Percentiles rank a stretch among this genome's conserved stretches.
phyloP scores from a whole-genome alignment of 768 basidiomycete species.

The Sistotremastrum suecicum region DNA sequence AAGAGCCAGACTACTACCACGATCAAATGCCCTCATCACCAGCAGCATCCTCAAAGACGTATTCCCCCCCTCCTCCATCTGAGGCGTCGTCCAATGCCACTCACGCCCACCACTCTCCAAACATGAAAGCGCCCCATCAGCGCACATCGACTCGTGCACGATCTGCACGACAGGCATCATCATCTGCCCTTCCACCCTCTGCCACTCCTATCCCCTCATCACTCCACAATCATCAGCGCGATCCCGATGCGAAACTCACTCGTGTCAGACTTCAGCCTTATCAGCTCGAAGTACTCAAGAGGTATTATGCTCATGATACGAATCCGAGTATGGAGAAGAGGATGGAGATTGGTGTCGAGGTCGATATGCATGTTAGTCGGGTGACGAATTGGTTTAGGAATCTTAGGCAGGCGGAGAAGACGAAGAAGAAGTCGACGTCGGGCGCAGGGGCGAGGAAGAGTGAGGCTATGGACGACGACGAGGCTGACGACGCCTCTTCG shows the following conservation, averaged over 20 bases:
- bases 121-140: neutral
- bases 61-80: no score
- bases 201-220: neutral
- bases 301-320: constrained; percentile 48
- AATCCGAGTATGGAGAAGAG: constrained; percentile 76
- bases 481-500: constrained; percentile 26
- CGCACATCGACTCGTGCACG: neutral
- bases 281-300: constrained; percentile 64
- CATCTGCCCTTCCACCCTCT: neutral
- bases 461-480: constrained; percentile 22
- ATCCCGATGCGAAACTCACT: neutral
- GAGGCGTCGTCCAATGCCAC: no score
- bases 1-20: no score
- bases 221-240: neutral
- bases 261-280: constrained; percentile 51
- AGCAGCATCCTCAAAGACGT: no score
- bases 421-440: constrained; percentile 10
- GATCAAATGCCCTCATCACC: no score
- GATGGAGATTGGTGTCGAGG: constrained; percentile 53
- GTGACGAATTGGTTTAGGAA: constrained; percentile 87
- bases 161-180: neutral
- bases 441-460: constrained; percentile 37
- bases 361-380: constrained; percentile 55
- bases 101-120: no score
- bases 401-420: constrained; percentile 46